These are phyloP conservation scores for Solanum bukasovii DNA, from an alignment of 257 asterid species.

Conservation along the genomic window DNA sequence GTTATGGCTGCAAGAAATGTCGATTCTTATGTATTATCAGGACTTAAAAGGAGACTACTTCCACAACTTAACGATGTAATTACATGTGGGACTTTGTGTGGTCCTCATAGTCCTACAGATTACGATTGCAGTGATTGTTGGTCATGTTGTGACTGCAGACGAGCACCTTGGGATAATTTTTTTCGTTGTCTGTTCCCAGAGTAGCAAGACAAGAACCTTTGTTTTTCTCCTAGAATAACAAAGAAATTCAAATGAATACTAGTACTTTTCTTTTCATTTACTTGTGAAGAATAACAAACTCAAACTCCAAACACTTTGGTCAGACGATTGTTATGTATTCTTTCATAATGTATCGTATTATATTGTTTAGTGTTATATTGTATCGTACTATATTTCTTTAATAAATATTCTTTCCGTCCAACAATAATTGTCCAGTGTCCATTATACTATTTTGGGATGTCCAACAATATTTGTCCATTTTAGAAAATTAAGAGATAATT, in stretches of 20 bases:
- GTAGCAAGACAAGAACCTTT: background rate
- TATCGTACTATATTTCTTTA: background rate
- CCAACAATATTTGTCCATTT: constrained; percentile 21
- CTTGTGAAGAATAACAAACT: background rate
- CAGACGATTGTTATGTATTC: background rate
- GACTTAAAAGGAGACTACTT: background rate
- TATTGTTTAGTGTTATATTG: background rate
- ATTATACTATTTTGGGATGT: no score
- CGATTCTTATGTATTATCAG: background rate
- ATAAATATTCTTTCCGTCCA: no score
- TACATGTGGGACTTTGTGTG: background rate
- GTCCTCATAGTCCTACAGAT: background rate
- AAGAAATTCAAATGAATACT: background rate
- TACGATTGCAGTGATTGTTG: background rate
- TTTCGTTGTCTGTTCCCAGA: background rate
- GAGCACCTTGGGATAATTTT: background rate
- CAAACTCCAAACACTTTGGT: background rate
- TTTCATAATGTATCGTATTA: background rate
- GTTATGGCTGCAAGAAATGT: background rate
- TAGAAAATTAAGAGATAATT: no score
- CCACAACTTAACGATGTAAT: background rate
- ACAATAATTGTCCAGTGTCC: no score
- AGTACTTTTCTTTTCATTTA: background rate
- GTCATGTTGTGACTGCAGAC: background rate
- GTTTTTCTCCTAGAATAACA: background rate